A percentile compares a stretch with the other conserved stretches of the same genome.
phyloP scores from a whole-genome alignment of 2,329 filamentous ascomycete genomes.

The Aspergillus aculeatus region DNA sequence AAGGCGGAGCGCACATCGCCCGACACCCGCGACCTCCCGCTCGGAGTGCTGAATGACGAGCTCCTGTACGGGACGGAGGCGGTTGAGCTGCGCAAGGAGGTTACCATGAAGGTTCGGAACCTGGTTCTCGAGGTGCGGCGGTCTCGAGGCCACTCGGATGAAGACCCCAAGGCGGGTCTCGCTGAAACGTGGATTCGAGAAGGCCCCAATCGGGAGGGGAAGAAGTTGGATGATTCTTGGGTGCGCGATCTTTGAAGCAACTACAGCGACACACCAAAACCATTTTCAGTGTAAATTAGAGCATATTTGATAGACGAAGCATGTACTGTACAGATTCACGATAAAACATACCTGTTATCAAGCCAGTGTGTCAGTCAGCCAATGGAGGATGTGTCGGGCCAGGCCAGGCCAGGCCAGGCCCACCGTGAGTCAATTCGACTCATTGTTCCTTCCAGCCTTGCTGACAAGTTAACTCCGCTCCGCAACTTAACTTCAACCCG shows the following conservation, averaged over 20 bases:
- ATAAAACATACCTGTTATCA: not conserved
- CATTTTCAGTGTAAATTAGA: constrained; percentile 16
- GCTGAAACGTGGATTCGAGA: constrained; percentile 76
- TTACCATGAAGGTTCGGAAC: constrained; percentile 72
- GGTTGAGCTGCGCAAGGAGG: constrained; percentile 72
- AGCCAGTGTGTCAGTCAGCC: too few relatives aligned
- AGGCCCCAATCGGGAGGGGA: constrained; percentile 54
- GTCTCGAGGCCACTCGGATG: constrained; percentile 70
- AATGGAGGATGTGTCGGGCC: too few relatives aligned
- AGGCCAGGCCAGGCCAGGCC: not conserved
- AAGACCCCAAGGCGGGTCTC: constrained; percentile 72
- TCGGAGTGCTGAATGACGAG: constrained; percentile 62
- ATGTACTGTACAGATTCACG: not conserved
- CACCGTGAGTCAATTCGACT: not conserved
- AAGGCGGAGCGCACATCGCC: constrained; percentile 49
- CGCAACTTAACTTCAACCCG: not conserved
- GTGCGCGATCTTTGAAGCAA: constrained; percentile 54
- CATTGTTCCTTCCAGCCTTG: not conserved
- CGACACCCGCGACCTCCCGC: constrained; percentile 31
- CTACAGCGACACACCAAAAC: too few relatives aligned
- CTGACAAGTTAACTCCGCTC: not conserved
- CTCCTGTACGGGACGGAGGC: constrained; percentile 73
- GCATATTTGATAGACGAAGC: constrained; percentile 15
- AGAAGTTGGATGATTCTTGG: constrained; percentile 61
- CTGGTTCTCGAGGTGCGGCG: constrained; percentile 77